Conservation (phyloP, 768 basidiomycete species). For the Chalciporus sphaerocephalus region DNA sequence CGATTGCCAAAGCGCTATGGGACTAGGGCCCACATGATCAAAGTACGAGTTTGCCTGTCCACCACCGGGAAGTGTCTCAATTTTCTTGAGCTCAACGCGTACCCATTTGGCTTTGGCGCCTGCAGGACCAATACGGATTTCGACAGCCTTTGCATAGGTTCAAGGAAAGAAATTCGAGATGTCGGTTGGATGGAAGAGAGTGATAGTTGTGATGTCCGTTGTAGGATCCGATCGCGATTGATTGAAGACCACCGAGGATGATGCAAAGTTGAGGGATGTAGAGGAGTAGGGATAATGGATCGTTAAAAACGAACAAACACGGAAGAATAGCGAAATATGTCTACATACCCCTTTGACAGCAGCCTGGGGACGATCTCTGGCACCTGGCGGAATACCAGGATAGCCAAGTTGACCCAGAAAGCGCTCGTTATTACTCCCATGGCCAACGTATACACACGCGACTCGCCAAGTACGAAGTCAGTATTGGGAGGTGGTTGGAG, state of each 20-base stretch:
- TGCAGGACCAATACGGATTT: conserved; percentile 69
- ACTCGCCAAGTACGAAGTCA: conserved; percentile 78
- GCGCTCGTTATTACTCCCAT: conserved; percentile 7
- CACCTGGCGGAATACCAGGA: conserved; percentile 82
- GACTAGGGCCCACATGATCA: conserved; percentile 78
- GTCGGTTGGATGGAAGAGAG: conserved; percentile 4
- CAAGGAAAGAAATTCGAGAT: conserved; percentile 1
- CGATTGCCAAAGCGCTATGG: conserved; percentile 79
- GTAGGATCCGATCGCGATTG: neutral
- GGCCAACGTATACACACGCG: neutral
- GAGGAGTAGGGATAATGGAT: conserved; percentile 1
- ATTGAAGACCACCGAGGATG: too few relatives aligned
- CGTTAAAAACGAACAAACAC: neutral
- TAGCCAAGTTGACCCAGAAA: conserved; percentile 48
- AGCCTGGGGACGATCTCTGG: conserved; percentile 73
- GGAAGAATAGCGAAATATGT: neutral
- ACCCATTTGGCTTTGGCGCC: conserved; percentile 92
- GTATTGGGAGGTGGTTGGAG: conserved; percentile 85
- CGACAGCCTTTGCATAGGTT: conserved; percentile 59
- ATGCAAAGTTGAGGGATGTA: conserved; percentile 1
- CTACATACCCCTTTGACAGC: conserved; percentile 78
- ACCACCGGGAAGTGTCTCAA: conserved; percentile 77
- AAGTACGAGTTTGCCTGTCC: conserved; percentile 66
- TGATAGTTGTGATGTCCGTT: conserved; percentile 5
- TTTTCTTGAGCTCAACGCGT: conserved; percentile 84